A percentile compares a stretch with the other conserved stretches of the same genome.
phyloP scores from a whole-genome alignment of 2,329 filamentous ascomycete species.

The Phyllosticta ampelicida region DNA sequence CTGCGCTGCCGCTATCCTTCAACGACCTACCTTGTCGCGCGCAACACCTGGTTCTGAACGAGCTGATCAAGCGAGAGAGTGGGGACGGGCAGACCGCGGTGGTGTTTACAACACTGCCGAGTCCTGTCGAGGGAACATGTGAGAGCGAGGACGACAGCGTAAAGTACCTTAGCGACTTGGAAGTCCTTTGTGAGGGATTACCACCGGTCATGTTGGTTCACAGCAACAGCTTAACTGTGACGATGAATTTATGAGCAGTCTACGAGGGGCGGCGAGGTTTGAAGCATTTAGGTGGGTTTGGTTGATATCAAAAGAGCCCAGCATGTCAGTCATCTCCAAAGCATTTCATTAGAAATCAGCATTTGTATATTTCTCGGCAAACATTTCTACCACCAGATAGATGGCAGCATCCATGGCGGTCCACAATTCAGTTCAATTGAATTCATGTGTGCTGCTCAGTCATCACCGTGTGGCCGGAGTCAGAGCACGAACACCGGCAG shows the following conservation, averaged over 20 bases:
- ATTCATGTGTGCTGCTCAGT: no score
- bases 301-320: no score
- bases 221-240: constrained; percentile 85
- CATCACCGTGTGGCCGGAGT: no score
- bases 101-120: constrained; percentile 72
- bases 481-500: no score
- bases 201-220: constrained; percentile 70
- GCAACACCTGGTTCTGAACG: constrained; percentile 78
- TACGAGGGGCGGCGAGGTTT: constrained; percentile 30
- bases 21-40: constrained; percentile 77
- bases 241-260: constrained; percentile 50
- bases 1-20: constrained; percentile 57
- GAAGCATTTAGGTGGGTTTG: neutral
- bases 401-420: no score
- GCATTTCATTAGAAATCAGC: no score
- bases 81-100: constrained; percentile 50
- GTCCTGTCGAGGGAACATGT: constrained; percentile 66
- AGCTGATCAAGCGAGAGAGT: constrained; percentile 50
- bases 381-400: no score
- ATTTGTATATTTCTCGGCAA: no score
- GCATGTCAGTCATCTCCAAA: no score
- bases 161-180: constrained; percentile 65
- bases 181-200: constrained; percentile 65
- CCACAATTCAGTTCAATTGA: no score
- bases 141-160: constrained; percentile 58